A percentile compares a stretch with the other conserved stretches of the same genome.
phyloP scores from a whole-genome alignment of 352 stramenopile genomes.

The Stramenopiles sp. region DNA sequence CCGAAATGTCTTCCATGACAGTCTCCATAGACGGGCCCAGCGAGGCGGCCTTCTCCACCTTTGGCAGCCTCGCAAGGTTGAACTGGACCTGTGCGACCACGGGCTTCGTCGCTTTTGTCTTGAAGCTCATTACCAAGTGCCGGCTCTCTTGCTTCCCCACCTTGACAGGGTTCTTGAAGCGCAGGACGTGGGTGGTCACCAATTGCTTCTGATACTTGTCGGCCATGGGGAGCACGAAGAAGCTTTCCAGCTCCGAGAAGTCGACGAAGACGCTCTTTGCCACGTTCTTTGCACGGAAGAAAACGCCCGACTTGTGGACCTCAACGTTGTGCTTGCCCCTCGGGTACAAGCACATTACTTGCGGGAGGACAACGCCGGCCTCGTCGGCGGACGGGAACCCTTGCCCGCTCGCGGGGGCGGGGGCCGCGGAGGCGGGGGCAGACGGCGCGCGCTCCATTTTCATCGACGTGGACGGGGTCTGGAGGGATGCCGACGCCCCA shows the following conservation, averaged over 20 bases:
- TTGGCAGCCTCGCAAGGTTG: neutral
- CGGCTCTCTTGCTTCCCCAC: neutral
- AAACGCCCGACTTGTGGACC: neutral
- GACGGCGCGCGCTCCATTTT: no score
- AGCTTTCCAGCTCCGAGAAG: neutral
- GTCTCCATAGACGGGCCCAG: neutral
- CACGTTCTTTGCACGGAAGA: slow-evolving; percentile 2
- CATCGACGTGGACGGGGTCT: no score
- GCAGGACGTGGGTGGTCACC: neutral
- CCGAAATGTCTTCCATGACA: neutral
- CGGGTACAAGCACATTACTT: neutral
- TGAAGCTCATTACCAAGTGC: neutral
- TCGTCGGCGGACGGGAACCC: neutral
- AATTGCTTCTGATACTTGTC: slow-evolving; percentile 5
- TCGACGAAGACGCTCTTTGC: neutral
- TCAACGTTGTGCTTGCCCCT: slow-evolving; percentile 7
- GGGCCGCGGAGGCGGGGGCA: no score
- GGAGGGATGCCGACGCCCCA: no score
- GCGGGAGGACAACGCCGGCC: neutral
- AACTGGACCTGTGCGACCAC: neutral
- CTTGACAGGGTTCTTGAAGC: neutral
- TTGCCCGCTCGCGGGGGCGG: no score
- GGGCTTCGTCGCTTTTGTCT: neutral
- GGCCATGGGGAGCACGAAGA: neutral
- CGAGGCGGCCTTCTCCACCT: neutral